phyloP scores from a whole-genome alignment of 306 rosid species.

The Dryas drummondii region DNA sequence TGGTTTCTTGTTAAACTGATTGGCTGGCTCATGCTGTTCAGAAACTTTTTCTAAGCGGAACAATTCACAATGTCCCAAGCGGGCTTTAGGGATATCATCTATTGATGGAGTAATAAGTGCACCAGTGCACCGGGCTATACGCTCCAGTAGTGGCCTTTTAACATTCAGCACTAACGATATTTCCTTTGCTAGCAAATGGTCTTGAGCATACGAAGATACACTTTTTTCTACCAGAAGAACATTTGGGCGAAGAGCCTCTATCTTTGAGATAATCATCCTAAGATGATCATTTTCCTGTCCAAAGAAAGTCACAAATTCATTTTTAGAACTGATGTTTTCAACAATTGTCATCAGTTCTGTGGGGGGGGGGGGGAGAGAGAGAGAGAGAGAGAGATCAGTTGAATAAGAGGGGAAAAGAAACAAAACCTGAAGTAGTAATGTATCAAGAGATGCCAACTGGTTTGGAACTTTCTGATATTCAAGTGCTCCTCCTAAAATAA shows the following conservation, averaged over 20 bases:
- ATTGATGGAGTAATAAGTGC: slow-evolving; percentile 75
- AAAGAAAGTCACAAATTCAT: slow-evolving; percentile 21
- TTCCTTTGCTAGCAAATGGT: slow-evolving; percentile 76
- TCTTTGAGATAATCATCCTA: slow-evolving; percentile 71
- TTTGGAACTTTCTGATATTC: slow-evolving; percentile 95
- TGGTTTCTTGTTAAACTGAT: slow-evolving; percentile 68
- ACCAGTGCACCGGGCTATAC: slow-evolving; percentile 91
- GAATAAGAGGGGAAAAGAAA: slow-evolving; percentile 18
- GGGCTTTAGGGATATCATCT: slow-evolving; percentile 61
- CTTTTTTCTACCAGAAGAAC: slow-evolving; percentile 95
- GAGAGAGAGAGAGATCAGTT: background rate
- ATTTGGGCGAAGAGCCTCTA: slow-evolving; percentile 86
- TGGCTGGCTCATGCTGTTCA: slow-evolving; percentile 66
- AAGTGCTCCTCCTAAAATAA: slow-evolving; percentile 78
- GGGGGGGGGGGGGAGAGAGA: background rate
- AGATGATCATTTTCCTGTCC: slow-evolving; percentile 92
- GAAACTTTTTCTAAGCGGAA: slow-evolving; percentile 71
- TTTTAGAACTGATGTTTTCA: background rate
- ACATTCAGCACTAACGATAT: slow-evolving; percentile 95
- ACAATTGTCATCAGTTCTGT: background rate
- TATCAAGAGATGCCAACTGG: slow-evolving; percentile 79
- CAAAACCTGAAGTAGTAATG: slow-evolving; percentile 84
- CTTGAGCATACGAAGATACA: slow-evolving; percentile 83
- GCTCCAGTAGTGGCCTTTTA: slow-evolving; percentile 82
- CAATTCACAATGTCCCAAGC: slow-evolving; percentile 85